Evolutionary conservation across 371 early-diverging fungal genomes (phyloP), one percentile per base, ranked within the genome.

Genomic region (Catenaria anguillulae): DNA sequence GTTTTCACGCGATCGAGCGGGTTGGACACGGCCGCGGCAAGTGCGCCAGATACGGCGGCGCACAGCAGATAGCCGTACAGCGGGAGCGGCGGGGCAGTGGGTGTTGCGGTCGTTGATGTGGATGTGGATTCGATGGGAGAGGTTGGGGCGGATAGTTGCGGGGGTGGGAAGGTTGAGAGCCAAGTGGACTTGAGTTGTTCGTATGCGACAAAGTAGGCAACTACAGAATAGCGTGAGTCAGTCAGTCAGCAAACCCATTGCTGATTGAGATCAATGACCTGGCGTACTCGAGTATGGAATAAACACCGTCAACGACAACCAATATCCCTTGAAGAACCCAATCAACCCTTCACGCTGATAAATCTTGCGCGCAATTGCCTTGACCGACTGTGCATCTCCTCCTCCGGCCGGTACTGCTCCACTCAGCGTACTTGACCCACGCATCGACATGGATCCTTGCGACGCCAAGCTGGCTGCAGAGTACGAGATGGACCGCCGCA

Each of bases 1-100:
- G 92, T 91, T 65, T 88, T 88, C 46, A 89, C 78, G n/a, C 88
- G 80, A 66, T 91, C 91, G 2, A 85, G 67, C 0, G 81, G 76
- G 36, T 88, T 89, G 2, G 84, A 82, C 0, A 87, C 40, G 1
- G 76, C 72, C 23, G 77, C 79, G 2, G 85, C 83, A 2, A 84
- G 61, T 0, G 81, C 73, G 24, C 85, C 82, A 1, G 21, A 15
- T 13, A 79, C 52, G 5, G 72, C 75, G 4, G 88, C 79, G 65
- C 81, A 83, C 6, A 73, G 29, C 52, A 84, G 65, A 65, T 85
- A 85, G 5, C 75, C 73, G 31, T 62, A 50, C 52, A 78, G 77
- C 0, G 80, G 73, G 31, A 78, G 66, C 2, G 60, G 10, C 64
- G 52, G 33, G 56, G 29, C 6, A 33, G 36, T 24, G 46, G 46